A percentile compares a stretch with the other conserved stretches of the same genome.
Conservation (phyloP, 306 rosid genomes). For the Trifolium subterraneum region DNA sequence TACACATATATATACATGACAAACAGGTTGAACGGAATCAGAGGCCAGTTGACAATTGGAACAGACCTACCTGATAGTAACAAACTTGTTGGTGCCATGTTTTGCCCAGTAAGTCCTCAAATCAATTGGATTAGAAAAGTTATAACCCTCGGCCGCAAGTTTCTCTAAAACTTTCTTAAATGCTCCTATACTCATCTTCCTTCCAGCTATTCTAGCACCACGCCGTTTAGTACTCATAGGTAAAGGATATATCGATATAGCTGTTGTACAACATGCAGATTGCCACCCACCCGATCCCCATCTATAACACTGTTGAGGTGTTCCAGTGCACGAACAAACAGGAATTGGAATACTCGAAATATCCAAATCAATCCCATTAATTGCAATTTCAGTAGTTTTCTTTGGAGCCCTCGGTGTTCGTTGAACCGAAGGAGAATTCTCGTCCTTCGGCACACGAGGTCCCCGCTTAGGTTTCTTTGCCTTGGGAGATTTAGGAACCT, state of each 20-base stretch:
- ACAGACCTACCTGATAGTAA: conserved; percentile 88
- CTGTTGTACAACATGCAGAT: conserved; percentile 97
- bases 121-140: conserved; percentile 90
- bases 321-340: conserved; percentile 91
- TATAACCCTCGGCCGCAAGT: conserved; percentile 92
- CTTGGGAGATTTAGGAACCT: conserved; percentile 73
- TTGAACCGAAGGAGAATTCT: conserved; percentile 59
- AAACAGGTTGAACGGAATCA: conserved; percentile 55
- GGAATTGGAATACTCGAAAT: conserved; percentile 88
- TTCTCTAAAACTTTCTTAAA: conserved; percentile 98
- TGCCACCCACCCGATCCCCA: conserved; percentile 99
- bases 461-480: conserved; percentile 83
- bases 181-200: conserved; percentile 99
- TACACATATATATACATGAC: conserved; percentile 73
- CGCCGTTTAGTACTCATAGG: conserved; percentile 98
- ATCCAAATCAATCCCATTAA: conserved; percentile 85
- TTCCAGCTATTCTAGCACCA: conserved; percentile 97
- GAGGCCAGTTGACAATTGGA: conserved; percentile 44
- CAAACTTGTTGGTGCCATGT: conserved; percentile 98
- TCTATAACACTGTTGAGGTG: conserved; percentile 87
- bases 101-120: conserved; percentile 95
- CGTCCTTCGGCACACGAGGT: conserved; percentile 64
- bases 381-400: conserved; percentile 80
- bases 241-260: conserved; percentile 81
- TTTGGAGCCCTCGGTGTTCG: conserved; percentile 73